phyloP scores from a whole-genome alignment of 1,139 yeast genomes.

The Hansenula sp. region DNA sequence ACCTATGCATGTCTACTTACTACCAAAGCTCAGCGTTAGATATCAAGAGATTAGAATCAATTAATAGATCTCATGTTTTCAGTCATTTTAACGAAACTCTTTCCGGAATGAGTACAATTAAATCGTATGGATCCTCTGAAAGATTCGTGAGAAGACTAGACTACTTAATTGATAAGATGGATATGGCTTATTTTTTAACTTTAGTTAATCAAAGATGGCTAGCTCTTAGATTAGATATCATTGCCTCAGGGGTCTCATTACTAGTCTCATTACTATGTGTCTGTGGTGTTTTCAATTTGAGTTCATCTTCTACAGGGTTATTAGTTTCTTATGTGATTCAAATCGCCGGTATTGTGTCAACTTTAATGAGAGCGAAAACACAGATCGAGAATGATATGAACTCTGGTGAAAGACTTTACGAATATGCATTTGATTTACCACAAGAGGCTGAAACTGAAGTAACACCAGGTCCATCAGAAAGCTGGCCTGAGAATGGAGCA shows the following conservation, averaged over 20 bases:
- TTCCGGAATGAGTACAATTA: constrained; percentile 58
- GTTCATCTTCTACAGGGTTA: constrained; percentile 55
- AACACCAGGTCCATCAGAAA: constrained; percentile 41
- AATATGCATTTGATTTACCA: constrained; percentile 61
- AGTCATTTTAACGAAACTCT: constrained; percentile 54
- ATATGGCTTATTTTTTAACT: constrained; percentile 57
- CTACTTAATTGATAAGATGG: constrained; percentile 46
- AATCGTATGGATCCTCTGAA: constrained; percentile 44
- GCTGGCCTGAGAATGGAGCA: constrained; percentile 53
- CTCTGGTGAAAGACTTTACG: constrained; percentile 70
- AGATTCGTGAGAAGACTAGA: constrained; percentile 44
- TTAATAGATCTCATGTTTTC: constrained; percentile 46
- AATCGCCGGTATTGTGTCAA: constrained; percentile 41
- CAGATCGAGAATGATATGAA: constrained; percentile 75
- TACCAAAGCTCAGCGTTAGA: neutral
- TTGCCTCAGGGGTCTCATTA: constrained; percentile 40
- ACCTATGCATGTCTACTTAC: constrained; percentile 62
- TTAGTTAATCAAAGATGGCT: constrained; percentile 71
- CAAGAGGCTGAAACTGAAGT: constrained; percentile 52
- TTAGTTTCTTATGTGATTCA: constrained; percentile 53
- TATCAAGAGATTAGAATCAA: constrained; percentile 59
- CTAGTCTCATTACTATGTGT: constrained; percentile 53
- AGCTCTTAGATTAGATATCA: constrained; percentile 48
- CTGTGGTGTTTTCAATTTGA: constrained; percentile 41
- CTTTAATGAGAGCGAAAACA: constrained; percentile 46